phyloP scores from a whole-genome alignment of 23 red algal species.

The Chondrus crispus region DNA sequence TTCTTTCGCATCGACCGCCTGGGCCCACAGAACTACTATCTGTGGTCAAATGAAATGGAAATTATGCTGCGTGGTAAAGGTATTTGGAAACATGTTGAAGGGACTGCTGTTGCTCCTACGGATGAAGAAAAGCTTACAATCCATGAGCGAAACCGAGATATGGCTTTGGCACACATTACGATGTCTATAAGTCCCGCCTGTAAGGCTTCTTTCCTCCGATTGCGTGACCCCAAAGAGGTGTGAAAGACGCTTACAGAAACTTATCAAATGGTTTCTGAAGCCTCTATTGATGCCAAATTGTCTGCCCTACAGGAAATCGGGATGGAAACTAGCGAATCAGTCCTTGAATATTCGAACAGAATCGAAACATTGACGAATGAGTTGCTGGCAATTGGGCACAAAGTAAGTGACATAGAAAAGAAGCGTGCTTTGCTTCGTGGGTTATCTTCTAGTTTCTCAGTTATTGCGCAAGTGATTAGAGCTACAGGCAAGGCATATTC shows the following conservation, averaged over 20 bases:
- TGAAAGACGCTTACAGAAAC: background rate
- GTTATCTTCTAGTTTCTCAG: no score
- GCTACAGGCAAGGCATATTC: no score
- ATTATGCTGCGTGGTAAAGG: background rate
- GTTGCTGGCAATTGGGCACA: no score
- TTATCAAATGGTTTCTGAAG: background rate
- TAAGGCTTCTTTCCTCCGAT: background rate
- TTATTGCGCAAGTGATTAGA: no score
- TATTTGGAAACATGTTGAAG: background rate
- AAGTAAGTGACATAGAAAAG: no score
- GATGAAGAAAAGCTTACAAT: background rate
- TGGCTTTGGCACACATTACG: background rate
- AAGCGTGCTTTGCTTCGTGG: no score
- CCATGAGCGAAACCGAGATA: background rate
- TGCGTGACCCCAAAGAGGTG: background rate
- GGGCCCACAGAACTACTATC: background rate
- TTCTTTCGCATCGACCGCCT: background rate
- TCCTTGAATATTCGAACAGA: no score
- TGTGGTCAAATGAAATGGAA: background rate
- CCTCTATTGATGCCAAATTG: constrained; percentile 8
- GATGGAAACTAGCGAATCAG: no score
- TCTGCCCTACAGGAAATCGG: background rate
- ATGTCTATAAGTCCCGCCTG: background rate
- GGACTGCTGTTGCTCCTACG: background rate
- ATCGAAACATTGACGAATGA: no score